Percentiles rank a stretch among this genome's conserved stretches.
These are phyloP conservation scores for Liquidambar formosana DNA, from an alignment of 164 flowering plant genomes.

Conservation along the genomic window DNA sequence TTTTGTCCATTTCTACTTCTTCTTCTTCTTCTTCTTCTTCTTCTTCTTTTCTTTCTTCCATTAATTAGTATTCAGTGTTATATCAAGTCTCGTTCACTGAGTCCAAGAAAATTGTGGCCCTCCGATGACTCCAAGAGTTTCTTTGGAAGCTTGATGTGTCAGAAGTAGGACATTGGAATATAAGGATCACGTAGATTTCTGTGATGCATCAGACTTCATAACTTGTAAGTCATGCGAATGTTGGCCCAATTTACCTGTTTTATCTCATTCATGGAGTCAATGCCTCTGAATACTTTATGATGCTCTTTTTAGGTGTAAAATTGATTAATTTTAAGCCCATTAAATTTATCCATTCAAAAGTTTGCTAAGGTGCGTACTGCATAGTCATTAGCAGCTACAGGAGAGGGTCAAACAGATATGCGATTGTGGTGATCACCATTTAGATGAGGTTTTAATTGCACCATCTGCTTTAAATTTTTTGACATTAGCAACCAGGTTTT, in stretches of 20 bases:
- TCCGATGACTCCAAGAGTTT: background rate
- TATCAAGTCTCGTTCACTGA: background rate
- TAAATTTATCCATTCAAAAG: no score
- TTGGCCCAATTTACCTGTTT: background rate
- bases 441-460: no score
- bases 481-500: no score
- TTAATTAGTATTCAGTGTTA: no score
- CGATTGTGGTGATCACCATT: no score
- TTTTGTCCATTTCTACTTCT: background rate
- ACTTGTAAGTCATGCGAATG: background rate
- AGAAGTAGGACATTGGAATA: background rate
- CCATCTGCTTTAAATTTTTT: no score
- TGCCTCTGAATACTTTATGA: background rate
- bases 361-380: no score
- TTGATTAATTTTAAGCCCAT: no score
- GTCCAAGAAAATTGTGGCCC: background rate
- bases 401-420: no score
- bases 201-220: background rate
- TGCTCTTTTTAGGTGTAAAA: background rate
- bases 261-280: background rate
- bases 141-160: background rate
- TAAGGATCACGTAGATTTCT: background rate
- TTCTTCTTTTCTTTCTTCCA: no score
- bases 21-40: background rate
- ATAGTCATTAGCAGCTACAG: no score